Conservation (phyloP, 2,329 filamentous ascomycete genomes). For the Cladosporium phlei region DNA sequence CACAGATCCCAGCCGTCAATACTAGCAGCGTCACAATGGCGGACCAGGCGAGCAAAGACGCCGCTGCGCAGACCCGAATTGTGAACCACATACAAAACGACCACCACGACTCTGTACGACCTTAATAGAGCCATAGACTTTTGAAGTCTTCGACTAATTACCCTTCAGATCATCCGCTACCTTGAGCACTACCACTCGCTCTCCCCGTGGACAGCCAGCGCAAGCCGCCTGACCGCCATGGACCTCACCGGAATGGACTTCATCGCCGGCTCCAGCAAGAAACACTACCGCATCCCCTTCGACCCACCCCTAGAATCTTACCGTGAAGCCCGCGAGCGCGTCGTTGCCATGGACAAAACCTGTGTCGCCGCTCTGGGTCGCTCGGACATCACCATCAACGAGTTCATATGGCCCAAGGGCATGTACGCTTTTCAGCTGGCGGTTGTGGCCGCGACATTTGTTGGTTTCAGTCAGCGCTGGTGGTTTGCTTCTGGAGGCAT, state of each 20-base stretch:
- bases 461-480: slow-evolving; percentile 46
- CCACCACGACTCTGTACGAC: slow-evolving; percentile 52
- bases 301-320: slow-evolving; percentile 65
- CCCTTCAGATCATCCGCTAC: slow-evolving; percentile 58
- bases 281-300: slow-evolving; percentile 55
- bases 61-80: slow-evolving; percentile 55
- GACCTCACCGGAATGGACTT: slow-evolving; percentile 60
- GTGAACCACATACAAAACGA: slow-evolving; percentile 83
- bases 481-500: slow-evolving; percentile 50
- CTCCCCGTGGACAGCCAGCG: slow-evolving; percentile 50
- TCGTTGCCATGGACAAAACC: slow-evolving; percentile 67
- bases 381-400: slow-evolving; percentile 52
- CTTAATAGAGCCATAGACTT: too few species aligned
- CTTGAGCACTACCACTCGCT: slow-evolving; percentile 66
- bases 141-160: slow-evolving; percentile 4
- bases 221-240: slow-evolving; percentile 62
- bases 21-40: slow-evolving; percentile 18
- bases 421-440: slow-evolving; percentile 52
- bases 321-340: slow-evolving; percentile 62
- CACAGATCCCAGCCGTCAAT: too few species aligned
- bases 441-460: slow-evolving; percentile 52
- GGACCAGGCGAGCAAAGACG: slow-evolving; percentile 34
- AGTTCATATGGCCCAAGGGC: slow-evolving; percentile 48
- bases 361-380: slow-evolving; percentile 54
- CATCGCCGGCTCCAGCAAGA: slow-evolving; percentile 46